phyloP scores from a whole-genome alignment of 2,329 filamentous ascomycete genomes.

The Colletotrichum sp. region DNA sequence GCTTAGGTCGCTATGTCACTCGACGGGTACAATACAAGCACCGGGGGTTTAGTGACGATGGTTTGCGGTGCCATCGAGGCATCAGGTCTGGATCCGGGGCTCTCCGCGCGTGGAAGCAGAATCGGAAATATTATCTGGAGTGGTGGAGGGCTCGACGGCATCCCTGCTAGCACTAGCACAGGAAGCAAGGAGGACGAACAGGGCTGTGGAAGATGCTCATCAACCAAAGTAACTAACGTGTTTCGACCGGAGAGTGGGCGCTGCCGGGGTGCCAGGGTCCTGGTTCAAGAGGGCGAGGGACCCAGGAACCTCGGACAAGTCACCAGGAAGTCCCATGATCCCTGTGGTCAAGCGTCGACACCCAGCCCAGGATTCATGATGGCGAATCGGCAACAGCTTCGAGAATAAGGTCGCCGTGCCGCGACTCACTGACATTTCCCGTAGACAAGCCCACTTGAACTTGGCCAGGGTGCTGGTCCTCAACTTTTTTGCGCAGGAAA shows the following conservation, averaged over 20 bases:
- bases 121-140: constrained; percentile 55
- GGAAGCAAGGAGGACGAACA: constrained; percentile 39
- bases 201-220: constrained; percentile 38
- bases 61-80: constrained; percentile 29
- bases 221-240: constrained; percentile 45
- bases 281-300: constrained; percentile 9
- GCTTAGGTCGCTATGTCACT: constrained; percentile 24
- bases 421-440: constrained; percentile 32
- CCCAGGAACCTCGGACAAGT: constrained; percentile 22
- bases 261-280: constrained; percentile 24
- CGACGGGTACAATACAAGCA: constrained; percentile 32
- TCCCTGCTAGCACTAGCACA: constrained; percentile 32
- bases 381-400: constrained; percentile 22
- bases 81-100: constrained; percentile 38
- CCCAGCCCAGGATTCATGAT: constrained; percentile 9
- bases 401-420: constrained; percentile 21
- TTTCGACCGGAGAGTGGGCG: constrained; percentile 43
- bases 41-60: constrained; percentile 34
- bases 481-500: constrained; percentile 2
- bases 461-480: constrained; percentile 5
- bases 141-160: constrained; percentile 31
- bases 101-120: constrained; percentile 48
- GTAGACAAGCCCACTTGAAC: constrained; percentile 28
- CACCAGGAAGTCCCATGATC: constrained; percentile 18
- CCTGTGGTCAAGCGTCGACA: constrained; percentile 14